phyloP scores from a whole-genome alignment of 805 yeast genomes.

The Limtongia smithiae region DNA sequence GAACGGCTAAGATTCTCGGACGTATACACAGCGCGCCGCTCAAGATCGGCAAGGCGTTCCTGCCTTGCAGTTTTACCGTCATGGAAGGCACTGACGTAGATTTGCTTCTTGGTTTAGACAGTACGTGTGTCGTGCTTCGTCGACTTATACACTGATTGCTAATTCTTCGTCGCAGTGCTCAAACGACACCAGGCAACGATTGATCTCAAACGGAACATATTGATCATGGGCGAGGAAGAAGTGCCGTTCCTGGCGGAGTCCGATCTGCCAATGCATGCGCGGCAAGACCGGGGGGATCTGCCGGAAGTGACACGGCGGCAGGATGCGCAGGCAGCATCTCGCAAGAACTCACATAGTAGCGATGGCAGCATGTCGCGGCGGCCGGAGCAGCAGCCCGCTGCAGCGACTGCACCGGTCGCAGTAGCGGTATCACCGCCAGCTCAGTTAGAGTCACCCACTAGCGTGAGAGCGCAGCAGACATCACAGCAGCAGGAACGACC shows the following conservation, averaged over 20 bases:
- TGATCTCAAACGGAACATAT: slow-evolving; percentile 62
- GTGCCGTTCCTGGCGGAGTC: slow-evolving; percentile 69
- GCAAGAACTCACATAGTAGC: slow-evolving; percentile 2
- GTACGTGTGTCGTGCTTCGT: slow-evolving; percentile 4
- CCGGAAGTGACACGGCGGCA: slow-evolving; percentile 2
- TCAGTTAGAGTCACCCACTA: background rate
- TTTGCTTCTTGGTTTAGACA: slow-evolving; percentile 78
- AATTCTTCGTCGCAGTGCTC: slow-evolving; percentile 46
- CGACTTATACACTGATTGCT: background rate
- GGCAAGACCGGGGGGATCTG: slow-evolving; percentile 20
- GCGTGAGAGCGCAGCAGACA: background rate
- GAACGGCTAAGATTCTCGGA: slow-evolving; percentile 73
- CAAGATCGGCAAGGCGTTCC: slow-evolving; percentile 60
- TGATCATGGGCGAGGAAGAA: slow-evolving; percentile 69
- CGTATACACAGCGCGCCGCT: slow-evolving; percentile 85
- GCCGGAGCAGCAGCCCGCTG: background rate
- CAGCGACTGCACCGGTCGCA: slow-evolving; percentile 1
- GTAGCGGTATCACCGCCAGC: background rate
- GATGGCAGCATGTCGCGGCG: slow-evolving; percentile 4
- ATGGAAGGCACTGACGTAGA: slow-evolving; percentile 57
- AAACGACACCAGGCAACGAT: slow-evolving; percentile 80
- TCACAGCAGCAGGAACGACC: background rate
- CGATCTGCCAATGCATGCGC: slow-evolving; percentile 53
- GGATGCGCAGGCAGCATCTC: background rate
- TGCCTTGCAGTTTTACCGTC: slow-evolving; percentile 68